Evolutionary conservation across 1,284 basidiomycete species (phyloP), one percentile per base, ranked within the genome.

Genomic region (Sporisorium exsertum): DNA sequence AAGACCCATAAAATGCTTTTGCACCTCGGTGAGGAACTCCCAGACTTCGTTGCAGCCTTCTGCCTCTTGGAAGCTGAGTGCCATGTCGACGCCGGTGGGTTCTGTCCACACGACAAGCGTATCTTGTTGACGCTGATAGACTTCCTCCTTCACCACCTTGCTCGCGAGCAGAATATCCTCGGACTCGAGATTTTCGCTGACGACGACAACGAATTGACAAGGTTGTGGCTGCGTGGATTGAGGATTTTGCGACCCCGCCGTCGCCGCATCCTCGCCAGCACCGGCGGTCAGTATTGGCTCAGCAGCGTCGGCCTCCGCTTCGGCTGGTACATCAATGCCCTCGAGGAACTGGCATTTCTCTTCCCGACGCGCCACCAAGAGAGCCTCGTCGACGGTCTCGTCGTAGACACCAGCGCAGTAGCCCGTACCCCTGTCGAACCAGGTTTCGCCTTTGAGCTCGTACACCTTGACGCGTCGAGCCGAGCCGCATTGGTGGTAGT

Each of bases 21-120:
- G 95, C n/a, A 97, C 94, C 81, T 97, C 94, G 73, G 90, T 88
- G 80, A 99, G 94, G 86, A 99, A 99, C 81, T 92, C 92, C 96
- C 96, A 99, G 53, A 99, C 93, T 87, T 98, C 96, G 51, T 92
- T 89, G 82, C 96, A 99, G 35, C 96, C 97, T 72, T 96, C 93
- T 0, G 94, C 90, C 82, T 98, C 96, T 84, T 98, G 96, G 82
- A 99, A 99, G 77, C 94, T 97, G 55, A 99, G 88, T 3, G 97
- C 97, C 86, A 97, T 95, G 86, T 99, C 96, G 26, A 92, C 91
- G 26, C 94, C 94, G 76, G 94, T 92, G 0, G 93, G 93, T 85
- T 98, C 96, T 1, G 96, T 99, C 96, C 96, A 99, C 15, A 99
- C 96, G 73, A 99, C 97, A 50, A 99, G 89, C 2, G 97, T 99